phyloP scores from a whole-genome alignment of 2,329 filamentous ascomycete species.

The Verticillium klebahnii region DNA sequence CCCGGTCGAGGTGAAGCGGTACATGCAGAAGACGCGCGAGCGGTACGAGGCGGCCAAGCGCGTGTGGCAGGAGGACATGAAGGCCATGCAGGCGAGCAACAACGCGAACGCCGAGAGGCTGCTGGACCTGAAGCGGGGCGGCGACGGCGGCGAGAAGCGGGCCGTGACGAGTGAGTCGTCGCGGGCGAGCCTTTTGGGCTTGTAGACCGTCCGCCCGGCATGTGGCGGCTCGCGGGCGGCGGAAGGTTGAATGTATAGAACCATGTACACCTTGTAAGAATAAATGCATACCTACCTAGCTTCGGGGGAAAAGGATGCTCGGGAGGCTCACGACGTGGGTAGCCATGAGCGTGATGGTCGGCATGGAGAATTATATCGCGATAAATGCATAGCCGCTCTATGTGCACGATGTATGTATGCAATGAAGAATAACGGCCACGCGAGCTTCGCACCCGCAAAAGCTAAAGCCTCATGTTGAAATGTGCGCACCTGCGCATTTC shows the following conservation, averaged over 20 bases:
- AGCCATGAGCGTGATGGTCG: too few relatives aligned
- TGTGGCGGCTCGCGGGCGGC: not conserved
- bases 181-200: not conserved
- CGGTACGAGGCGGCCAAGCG: conserved; percentile 17
- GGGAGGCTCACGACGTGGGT: not conserved
- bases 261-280: conserved; percentile 1
- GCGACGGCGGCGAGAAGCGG: conserved; percentile 15
- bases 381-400: not conserved
- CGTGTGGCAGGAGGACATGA: conserved; percentile 25
- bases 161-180: conserved; percentile 1
- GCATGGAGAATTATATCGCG: not conserved
- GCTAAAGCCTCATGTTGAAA: conserved; percentile 11
- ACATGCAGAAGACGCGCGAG: conserved; percentile 28
- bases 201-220: not conserved
- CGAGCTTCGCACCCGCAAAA: not conserved
- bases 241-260: not conserved
- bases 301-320: not conserved
- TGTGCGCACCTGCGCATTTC: conserved; percentile 20
- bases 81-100: conserved; percentile 25
- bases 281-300: not conserved
- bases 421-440: not conserved
- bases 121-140: conserved; percentile 22
- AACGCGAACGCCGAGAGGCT: conserved; percentile 26
- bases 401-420: not conserved
- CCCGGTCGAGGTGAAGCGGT: conserved; percentile 34